Conservation (phyloP, 2,329 filamentous ascomycete genomes). For the Orbilia oligospora region DNA sequence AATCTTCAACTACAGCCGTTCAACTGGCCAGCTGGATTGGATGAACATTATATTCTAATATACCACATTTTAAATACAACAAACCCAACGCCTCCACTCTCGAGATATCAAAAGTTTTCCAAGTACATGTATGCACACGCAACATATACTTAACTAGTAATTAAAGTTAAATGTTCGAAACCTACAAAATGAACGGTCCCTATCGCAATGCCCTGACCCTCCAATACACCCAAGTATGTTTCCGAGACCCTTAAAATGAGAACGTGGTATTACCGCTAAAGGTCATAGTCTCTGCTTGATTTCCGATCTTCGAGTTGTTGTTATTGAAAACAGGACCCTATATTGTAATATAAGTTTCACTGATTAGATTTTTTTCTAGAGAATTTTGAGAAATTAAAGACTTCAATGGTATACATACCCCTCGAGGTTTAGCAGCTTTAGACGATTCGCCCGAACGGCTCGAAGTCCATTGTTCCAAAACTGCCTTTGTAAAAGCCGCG, state of each 20-base stretch:
- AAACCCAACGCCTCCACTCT: too few relatives aligned
- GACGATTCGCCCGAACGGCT: background rate
- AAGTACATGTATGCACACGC: too few relatives aligned
- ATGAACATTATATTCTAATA: too few relatives aligned
- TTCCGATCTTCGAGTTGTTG: background rate
- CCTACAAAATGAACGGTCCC: background rate
- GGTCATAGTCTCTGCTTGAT: background rate
- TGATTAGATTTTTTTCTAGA: background rate
- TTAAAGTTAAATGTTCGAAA: background rate
- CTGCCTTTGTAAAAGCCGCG: conserved; percentile 65
- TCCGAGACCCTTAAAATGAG: background rate
- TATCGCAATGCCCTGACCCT: background rate
- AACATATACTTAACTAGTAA: too few relatives aligned
- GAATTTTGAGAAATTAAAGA: background rate
- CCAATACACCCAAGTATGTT: background rate
- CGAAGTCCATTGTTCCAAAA: conserved; percentile 59
- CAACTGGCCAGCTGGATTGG: too few relatives aligned
- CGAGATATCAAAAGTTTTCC: too few relatives aligned
- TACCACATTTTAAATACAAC: conserved; percentile 2
- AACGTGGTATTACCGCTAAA: background rate
- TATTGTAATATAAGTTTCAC: background rate
- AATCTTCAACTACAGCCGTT: too few relatives aligned
- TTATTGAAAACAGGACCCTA: conserved; percentile 1
- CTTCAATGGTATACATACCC: background rate
- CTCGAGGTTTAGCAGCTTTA: background rate